Evolutionary conservation across 129 eudicot species (phyloP), one percentile per base, ranked within the genome.

Genomic region (Helianthus tuberosus): DNA sequence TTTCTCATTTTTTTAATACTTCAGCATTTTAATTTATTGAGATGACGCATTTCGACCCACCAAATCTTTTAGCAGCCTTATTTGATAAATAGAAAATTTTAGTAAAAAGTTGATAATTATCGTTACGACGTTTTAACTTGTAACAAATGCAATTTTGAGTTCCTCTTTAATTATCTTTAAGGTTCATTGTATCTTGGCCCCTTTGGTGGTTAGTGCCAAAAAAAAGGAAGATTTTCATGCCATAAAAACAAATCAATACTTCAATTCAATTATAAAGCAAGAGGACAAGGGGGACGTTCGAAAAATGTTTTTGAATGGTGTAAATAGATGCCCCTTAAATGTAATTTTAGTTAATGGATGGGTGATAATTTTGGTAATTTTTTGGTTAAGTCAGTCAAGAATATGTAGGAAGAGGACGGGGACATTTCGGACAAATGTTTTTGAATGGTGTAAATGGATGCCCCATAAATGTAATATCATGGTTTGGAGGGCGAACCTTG

Each of bases 101-200:
- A 54, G n/a, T 46, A n/a, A 76, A 77, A 76, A 68, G 80, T 77
- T 57, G 3, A 58, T 14, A 32, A 77, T 43, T 46, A 68, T 66
- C 58, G 11, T 54, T 58, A 17, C 32, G 14, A 8, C 64, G 62
- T 36, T 60, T 46, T 58, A 67, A 68, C 27, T 68, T 77, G 75
- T 58, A 58, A 51, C 81, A 68, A 68, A 68, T 58, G 80, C 41
- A 55, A 76, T 11, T 76, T 55, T 75, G 80, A 27, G 48, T 66
- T 41, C 43, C 74, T 66, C 80, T 23, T n/a, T 57, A 29, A n/a
- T n/a, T 16, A n/a, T 39, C 54, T 63, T 10, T 15, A 43, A 66
- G 51, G 75, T 77, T 77, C 81, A 68, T 58, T 77, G 75, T 16
- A 77, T 44, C 75, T 68, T 67, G 74, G 11, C 41, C 61, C 69